Conservation (phyloP, 352 stramenopile genomes). For the Poterioochromonas sp. region DNA sequence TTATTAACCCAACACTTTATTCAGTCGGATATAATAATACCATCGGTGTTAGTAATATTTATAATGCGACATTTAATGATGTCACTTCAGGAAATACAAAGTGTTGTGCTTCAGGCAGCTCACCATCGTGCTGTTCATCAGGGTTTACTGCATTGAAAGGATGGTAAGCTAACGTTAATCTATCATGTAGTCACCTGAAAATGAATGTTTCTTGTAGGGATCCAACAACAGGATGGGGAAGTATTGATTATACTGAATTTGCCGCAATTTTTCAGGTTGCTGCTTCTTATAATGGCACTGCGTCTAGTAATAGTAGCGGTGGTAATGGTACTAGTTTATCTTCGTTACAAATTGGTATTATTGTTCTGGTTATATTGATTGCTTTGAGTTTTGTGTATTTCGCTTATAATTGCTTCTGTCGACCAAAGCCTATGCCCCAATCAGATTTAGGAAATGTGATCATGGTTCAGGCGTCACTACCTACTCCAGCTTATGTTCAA, state of each 20-base stretch:
- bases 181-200: too few relatives aligned
- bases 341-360: too few relatives aligned
- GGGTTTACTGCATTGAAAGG: constrained; percentile 66
- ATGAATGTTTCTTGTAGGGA: too few relatives aligned
- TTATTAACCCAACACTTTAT: constrained; percentile 6
- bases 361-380: too few relatives aligned
- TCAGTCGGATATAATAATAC: neutral
- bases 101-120: neutral
- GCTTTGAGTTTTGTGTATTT: too few relatives aligned
- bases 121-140: constrained; percentile 51
- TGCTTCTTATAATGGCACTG: constrained; percentile 1
- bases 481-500: too few relatives aligned
- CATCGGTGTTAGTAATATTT: neutral
- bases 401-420: too few relatives aligned
- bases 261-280: neutral
- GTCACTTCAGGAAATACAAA: constrained; percentile 18
- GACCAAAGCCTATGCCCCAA: too few relatives aligned
- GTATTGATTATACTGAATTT: constrained; percentile 60
- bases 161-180: constrained; percentile 70
- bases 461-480: too few relatives aligned
- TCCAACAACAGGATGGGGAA: constrained; percentile 66
- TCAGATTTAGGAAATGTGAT: too few relatives aligned
- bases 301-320: neutral
- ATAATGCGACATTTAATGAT: neutral
- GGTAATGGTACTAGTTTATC: too few relatives aligned